A percentile compares a stretch with the other conserved stretches of the same genome.
Evolutionary conservation across 1,284 basidiomycete species (phyloP).

Genomic region (Pseudozyma tsukubaensis): DNA sequence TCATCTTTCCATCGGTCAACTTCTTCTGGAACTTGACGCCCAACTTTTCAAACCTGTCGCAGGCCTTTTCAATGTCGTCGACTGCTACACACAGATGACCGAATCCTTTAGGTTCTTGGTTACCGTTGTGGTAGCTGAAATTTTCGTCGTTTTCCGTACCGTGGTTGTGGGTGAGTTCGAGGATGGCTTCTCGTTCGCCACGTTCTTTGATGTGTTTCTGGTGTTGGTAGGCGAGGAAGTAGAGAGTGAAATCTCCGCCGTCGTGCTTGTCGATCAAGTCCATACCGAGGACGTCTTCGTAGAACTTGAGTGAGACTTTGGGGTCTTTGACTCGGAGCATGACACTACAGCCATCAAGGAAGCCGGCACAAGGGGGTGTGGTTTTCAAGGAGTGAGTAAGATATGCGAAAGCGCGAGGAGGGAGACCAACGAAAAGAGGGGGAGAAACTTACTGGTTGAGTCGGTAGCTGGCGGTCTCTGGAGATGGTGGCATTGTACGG

Average conservation of each 20-base stretch:
- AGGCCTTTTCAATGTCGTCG: slow-evolving; percentile 84
- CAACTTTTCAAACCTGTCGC: slow-evolving; percentile 82
- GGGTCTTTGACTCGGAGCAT: slow-evolving; percentile 92
- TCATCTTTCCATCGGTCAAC: slow-evolving; percentile 86
- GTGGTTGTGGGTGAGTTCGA: slow-evolving; percentile 61
- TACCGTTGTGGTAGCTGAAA: slow-evolving; percentile 66
- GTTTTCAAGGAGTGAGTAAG: neutral
- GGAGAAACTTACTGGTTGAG: slow-evolving; percentile 58
- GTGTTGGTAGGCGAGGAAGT: slow-evolving; percentile 83
- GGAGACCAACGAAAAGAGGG: neutral
- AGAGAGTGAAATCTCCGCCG: slow-evolving; percentile 73
- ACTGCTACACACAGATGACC: slow-evolving; percentile 81
- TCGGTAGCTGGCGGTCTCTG: slow-evolving; percentile 64
- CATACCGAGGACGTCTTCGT: slow-evolving; percentile 80
- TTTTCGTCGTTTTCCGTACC: slow-evolving; percentile 64
- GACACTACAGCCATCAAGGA: slow-evolving; percentile 71
- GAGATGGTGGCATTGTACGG: slow-evolving; percentile 13
- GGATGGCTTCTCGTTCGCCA: slow-evolving; percentile 74
- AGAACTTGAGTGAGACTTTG: slow-evolving; percentile 70
- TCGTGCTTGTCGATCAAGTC: slow-evolving; percentile 75
- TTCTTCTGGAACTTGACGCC: slow-evolving; percentile 90
- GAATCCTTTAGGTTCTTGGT: slow-evolving; percentile 65
- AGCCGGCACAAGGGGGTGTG: neutral
- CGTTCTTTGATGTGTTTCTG: slow-evolving; percentile 71
- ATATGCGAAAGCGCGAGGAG: neutral